Base-by-base conservation (phyloP, 768 basidiomycete species). In the Leccinum broughii region DNA sequence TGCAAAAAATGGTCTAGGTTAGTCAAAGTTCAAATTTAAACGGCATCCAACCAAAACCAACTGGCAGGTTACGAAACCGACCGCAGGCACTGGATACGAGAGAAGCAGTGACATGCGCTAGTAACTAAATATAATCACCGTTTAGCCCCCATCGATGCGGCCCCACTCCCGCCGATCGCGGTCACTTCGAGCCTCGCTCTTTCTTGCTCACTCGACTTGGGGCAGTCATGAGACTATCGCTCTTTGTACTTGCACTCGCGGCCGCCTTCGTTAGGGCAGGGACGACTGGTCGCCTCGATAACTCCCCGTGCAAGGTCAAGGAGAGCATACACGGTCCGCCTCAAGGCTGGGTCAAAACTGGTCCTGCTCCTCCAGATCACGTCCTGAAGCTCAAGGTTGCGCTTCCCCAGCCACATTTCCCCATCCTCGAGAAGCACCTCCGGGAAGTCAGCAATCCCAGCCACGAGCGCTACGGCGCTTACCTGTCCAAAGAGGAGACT, bases 401-500 rank as follows among this genome's bases (percentile, higher is more conserved):
- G 22, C 79, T 88, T 30, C 78, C 77, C 9, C 85, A 84, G 62
- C 77, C 78, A 24, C 77, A 83, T 65, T 85, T 85, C 63, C 64
- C 70, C 44, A 67, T 71, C 28, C 68, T 87, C 57, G 83, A 86
- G 66, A 70, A 80, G 35, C 80, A 82, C 51, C 70, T 87, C 9
- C 81, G 76, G 68, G 81, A 86, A 69, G 76, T 85, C 13, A 85
- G 84, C 65, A 77, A 86, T 66, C 86, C 85, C 0, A 70, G 70
- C 49, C 84, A 86, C 59, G 62, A 69, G 26, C 81, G 81, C 37
- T 86, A 85, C 64, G 85, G 84, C 0, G 74, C 77, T 20, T 77
- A 85, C 67, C 72, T 91, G 44, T 81, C 86, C 56, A 87, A 87
- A 70, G 83, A 82, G 55, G 83, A 90, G 62, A 85, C 87, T 4